Evolutionary conservation across 176 grass and related monocot genomes (phyloP).

Genomic region (Triticum monococcum): DNA sequence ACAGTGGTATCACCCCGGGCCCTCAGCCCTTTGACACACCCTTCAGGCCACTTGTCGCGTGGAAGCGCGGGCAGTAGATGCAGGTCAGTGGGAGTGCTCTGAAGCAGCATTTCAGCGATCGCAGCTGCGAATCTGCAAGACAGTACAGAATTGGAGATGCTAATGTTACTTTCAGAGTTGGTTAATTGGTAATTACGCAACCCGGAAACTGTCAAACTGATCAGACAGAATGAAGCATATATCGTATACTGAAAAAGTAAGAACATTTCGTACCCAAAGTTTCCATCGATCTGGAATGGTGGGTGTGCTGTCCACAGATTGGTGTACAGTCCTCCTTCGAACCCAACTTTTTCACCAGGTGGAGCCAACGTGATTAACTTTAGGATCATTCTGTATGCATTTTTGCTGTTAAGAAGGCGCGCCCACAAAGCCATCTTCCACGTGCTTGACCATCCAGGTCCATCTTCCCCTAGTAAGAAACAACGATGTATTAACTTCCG

Average conservation of each 20-base stretch:
- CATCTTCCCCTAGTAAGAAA: slow-evolving; percentile 51
- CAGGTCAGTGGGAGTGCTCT: slow-evolving; percentile 60
- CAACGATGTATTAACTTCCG: neutral
- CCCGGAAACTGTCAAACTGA: neutral
- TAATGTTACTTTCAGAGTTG: neutral
- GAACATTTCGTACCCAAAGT: slow-evolving; percentile 64
- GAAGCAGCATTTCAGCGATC: slow-evolving; percentile 76
- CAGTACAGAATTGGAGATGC: neutral
- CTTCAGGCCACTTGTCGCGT: slow-evolving; percentile 54
- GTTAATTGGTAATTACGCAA: neutral
- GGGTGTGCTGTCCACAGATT: slow-evolving; percentile 89
- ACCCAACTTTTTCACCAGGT: slow-evolving; percentile 37
- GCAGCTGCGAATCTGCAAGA: slow-evolving; percentile 60
- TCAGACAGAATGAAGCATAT: neutral
- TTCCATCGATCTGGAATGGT: slow-evolving; percentile 86
- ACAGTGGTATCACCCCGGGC: slow-evolving; percentile 46
- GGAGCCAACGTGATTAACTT: slow-evolving; percentile 66
- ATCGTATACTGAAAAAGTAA: neutral
- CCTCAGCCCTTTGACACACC: slow-evolving; percentile 61
- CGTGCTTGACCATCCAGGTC: slow-evolving; percentile 82
- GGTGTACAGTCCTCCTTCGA: slow-evolving; percentile 75
- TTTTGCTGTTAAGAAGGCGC: slow-evolving; percentile 53
- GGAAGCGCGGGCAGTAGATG: slow-evolving; percentile 71
- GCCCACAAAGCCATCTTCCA: slow-evolving; percentile 91
- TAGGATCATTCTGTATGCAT: slow-evolving; percentile 69